Conservation (phyloP, 306 rosid genomes). For the Senna siamea region DNA sequence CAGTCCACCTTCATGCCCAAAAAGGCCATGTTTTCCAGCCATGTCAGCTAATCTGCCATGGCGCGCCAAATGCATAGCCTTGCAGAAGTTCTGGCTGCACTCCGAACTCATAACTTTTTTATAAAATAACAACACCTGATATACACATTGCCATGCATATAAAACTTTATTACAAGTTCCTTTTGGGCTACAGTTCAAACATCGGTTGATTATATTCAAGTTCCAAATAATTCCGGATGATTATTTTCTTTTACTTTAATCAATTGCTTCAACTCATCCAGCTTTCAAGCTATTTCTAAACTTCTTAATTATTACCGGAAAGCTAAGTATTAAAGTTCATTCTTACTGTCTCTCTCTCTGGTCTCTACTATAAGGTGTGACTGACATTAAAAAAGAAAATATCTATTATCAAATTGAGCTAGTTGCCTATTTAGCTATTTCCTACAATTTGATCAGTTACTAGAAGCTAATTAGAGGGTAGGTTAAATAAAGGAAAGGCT, state of each 20-base stretch:
- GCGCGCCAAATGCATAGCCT: not conserved
- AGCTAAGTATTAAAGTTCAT: not conserved
- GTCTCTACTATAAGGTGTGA: conserved; percentile 19
- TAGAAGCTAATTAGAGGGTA: not conserved
- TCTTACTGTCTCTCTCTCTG: not conserved
- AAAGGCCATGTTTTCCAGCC: not conserved
- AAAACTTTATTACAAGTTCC: not conserved
- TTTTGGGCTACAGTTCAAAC: conserved; percentile 1
- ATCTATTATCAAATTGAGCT: not conserved
- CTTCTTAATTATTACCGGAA: not conserved
- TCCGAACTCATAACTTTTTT: not conserved
- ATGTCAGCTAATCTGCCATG: not conserved
- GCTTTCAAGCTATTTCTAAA: not conserved
- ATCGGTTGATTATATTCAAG: not conserved
- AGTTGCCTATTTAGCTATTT: not conserved
- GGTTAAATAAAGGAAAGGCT: not conserved
- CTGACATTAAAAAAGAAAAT: too few relatives aligned
- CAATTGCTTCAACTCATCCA: conserved; percentile 2
- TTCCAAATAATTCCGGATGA: too few relatives aligned
- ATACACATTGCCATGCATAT: not conserved
- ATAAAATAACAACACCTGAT: not conserved
- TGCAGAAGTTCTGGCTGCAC: not conserved
- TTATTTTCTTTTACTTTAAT: not conserved
- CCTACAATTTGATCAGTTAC: not conserved
- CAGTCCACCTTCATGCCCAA: too few relatives aligned